phyloP scores from a whole-genome alignment of 176 grass and related monocot species.

The Poa pratensis region DNA sequence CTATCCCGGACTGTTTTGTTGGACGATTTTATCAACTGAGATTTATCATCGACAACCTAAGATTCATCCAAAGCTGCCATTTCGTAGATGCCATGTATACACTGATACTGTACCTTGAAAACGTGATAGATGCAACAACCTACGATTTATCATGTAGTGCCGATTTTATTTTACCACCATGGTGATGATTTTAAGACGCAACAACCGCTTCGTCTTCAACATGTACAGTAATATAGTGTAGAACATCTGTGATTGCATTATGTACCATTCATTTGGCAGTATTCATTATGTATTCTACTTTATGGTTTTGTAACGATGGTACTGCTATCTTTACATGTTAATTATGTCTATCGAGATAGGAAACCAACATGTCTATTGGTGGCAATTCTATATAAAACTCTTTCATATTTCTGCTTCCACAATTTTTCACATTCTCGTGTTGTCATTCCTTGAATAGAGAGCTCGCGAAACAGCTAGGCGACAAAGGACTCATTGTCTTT shows the following conservation, averaged over 20 bases:
- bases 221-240: neutral
- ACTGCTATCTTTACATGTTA: neutral
- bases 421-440: constrained; percentile 29
- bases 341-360: neutral
- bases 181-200: neutral
- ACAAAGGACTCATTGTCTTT: constrained; percentile 77
- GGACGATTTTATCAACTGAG: neutral
- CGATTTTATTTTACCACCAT: neutral
- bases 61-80: neutral
- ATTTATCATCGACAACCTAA: constrained; percentile 1
- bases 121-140: neutral
- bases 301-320: neutral
- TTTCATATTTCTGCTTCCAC: neutral
- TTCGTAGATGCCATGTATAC: neutral
- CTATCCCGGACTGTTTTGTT: neutral
- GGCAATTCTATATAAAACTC: neutral
- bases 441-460: constrained; percentile 64
- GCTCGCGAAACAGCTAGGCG: constrained; percentile 71
- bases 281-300: neutral
- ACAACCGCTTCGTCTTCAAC: neutral
- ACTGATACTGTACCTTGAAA: neutral
- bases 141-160: neutral
- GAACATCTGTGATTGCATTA: neutral
- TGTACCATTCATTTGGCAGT: neutral
- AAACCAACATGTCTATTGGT: neutral